These are phyloP conservation scores for Fusarium coffeatum DNA, from an alignment of 2,329 filamentous ascomycete genomes.

Conservation along the genomic window DNA sequence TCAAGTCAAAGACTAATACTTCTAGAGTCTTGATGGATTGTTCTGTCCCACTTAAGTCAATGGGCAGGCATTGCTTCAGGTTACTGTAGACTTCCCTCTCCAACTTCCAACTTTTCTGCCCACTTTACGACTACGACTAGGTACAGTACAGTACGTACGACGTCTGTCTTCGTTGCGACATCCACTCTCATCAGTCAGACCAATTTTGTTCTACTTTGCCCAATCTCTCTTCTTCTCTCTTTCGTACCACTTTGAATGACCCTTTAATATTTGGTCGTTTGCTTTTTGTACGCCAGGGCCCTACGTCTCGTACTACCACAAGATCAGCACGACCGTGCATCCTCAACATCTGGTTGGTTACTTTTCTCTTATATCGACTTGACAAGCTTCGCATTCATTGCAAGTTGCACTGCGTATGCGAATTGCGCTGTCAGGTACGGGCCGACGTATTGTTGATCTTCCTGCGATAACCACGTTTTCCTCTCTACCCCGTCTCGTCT, in stretches of 20 bases:
- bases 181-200: constrained; percentile 7
- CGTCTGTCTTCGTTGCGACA: not conserved
- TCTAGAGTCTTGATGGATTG: not conserved
- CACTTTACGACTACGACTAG: constrained; percentile 6
- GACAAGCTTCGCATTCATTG: not conserved
- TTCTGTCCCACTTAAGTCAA: constrained; percentile 33
- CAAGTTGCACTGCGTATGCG: constrained; percentile 30
- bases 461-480: not conserved
- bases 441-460: constrained; percentile 7
- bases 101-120: constrained; percentile 34
- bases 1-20: no score
- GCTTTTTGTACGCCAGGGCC: constrained; percentile 25
- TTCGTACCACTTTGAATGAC: constrained; percentile 10
- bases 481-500: not conserved
- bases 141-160: not conserved
- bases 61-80: constrained; percentile 10
- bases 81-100: not conserved
- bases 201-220: not conserved
- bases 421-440: constrained; percentile 37
- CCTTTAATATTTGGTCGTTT: constrained; percentile 25
- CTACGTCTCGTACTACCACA: constrained; percentile 30
- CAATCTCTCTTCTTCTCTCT: not conserved
- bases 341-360: constrained; percentile 1
- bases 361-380: constrained; percentile 12
- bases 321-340: constrained; percentile 16